phyloP scores from a whole-genome alignment of 2,329 filamentous ascomycete species.

The Tolypocladium sp. region DNA sequence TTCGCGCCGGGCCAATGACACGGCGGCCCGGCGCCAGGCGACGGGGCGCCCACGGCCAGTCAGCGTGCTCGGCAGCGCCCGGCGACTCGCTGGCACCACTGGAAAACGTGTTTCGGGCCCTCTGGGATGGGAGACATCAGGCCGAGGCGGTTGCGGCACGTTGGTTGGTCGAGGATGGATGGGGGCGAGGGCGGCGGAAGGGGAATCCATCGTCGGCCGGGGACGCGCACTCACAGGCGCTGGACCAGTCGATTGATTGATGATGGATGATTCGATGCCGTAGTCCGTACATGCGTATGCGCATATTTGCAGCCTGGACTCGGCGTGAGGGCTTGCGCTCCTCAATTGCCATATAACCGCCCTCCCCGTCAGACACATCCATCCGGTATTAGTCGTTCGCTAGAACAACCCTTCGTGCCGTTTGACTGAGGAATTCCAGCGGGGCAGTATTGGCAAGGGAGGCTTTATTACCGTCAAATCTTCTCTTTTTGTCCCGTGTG shows the following conservation, averaged over 20 bases:
- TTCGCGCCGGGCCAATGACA: neutral
- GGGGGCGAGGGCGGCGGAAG: neutral
- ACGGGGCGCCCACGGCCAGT: neutral
- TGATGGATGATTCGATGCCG: neutral
- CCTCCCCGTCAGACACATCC: neutral
- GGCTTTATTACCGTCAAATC: neutral
- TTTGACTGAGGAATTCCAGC: neutral
- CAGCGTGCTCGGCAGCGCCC: neutral
- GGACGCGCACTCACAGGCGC: neutral
- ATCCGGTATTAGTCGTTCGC: neutral
- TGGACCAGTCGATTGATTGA: neutral
- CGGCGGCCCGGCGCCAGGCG: neutral
- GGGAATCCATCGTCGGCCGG: neutral
- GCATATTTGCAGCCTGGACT: too few relatives aligned
- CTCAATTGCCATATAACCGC: neutral
- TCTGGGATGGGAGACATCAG: neutral
- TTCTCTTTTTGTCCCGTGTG: neutral
- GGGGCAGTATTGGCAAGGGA: neutral
- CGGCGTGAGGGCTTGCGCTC: neutral
- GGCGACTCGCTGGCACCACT: slow-evolving; percentile 1
- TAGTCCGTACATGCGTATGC: neutral
- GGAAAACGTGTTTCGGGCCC: neutral
- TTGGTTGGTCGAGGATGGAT: neutral
- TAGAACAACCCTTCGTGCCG: neutral
- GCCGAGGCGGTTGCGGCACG: neutral